Conservation (phyloP, 371 early-diverging fungal species). For the Lichtheimia ramosa region DNA sequence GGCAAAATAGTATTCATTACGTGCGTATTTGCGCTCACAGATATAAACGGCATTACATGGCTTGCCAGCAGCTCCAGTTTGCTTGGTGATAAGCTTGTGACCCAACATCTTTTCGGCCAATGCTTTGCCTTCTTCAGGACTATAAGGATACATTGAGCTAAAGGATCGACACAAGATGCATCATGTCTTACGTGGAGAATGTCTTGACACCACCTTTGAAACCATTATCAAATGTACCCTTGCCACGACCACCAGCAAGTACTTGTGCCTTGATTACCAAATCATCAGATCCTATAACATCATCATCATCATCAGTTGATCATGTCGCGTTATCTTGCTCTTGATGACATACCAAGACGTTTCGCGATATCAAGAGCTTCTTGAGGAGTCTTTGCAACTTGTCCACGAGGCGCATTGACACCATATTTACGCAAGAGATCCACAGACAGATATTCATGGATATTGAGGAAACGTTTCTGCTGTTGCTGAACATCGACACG, state of each 20-base stretch:
- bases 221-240: constrained; percentile 94
- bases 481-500: constrained; percentile 58
- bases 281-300: constrained; percentile 72
- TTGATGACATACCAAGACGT: constrained; percentile 65
- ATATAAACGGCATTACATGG: constrained; percentile 93
- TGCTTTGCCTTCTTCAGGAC: constrained; percentile 84
- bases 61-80: constrained; percentile 96
- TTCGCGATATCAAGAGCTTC: constrained; percentile 90
- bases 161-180: background rate
- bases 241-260: constrained; percentile 98
- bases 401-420: constrained; percentile 87
- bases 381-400: constrained; percentile 84
- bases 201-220: constrained; percentile 96
- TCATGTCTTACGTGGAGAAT: constrained; percentile 83
- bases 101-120: constrained; percentile 96
- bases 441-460: constrained; percentile 97
- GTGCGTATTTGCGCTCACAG: constrained; percentile 93
- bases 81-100: constrained; percentile 96
- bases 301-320: background rate
- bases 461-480: constrained; percentile 90
- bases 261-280: constrained; percentile 99
- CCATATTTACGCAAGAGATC: constrained; percentile 90
- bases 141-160: constrained; percentile 22
- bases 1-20: constrained; percentile 98
- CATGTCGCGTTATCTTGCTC: background rate